Evolutionary conservation across 352 stramenopile genomes (phyloP), one percentile per base, ranked within the genome.

Genomic region (Globisporangium spinosum): DNA sequence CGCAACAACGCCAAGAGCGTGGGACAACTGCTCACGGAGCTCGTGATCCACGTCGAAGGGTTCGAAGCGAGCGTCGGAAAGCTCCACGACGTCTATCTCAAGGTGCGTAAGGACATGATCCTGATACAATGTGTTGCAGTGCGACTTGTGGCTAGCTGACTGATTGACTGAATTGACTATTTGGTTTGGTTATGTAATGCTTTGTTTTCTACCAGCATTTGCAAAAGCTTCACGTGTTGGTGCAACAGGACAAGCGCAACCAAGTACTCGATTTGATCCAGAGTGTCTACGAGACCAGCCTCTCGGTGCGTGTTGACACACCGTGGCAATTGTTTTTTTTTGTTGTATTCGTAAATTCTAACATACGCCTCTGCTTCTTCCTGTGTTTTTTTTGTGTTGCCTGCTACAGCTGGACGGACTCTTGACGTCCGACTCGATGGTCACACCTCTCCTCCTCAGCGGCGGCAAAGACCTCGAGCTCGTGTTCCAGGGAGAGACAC

Each of bases 201-300:
- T 38, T 60, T 66, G 12, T 43, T 60, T 27, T 20, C 10, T 15
- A 45, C 22, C 53, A 85, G 74, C 79, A 90, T 70, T 67, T 89
- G n/a, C 61, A 72, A 2, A 55, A 77, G 0, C 43, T 87, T 1
- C 72, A 91, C 45, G 13, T 25, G 2, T 29, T 64, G 0, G 69
- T 78, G 10, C 29, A 51, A 10, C 62, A 74, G 22, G 68, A 62
- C 34, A 81, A 78, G 64, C 72, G 74, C 1, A 61, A 56, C 1
- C 71, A 85, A 40, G 73, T 89, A 32, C 71, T 77, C 9, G 71
- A 84, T 9, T 68, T 88, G 56, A 77, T 80, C 38, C 76, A 73
- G 54, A 72, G 45, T 20, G 58, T 80, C 27, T 77, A 82, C 65
- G 82, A 93, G 45, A 67, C 76, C 45, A 76, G 72, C 62, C 65